Percentiles rank a stretch among this genome's conserved stretches.
Conservation (phyloP, 192 early-diverging fungal genomes). For the Phycomyces nitens region DNA sequence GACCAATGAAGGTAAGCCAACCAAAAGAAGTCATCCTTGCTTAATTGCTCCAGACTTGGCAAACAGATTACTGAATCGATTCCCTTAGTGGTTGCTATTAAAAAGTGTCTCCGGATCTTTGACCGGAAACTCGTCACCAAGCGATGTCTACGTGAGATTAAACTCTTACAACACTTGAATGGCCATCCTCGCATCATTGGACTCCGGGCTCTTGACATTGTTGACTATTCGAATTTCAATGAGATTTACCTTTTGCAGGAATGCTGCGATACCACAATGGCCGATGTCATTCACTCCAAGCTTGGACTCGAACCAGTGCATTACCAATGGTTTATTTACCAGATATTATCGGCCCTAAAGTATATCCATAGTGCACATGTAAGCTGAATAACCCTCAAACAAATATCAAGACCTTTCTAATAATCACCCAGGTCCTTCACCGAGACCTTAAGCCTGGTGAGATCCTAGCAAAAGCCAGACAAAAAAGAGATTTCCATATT, state of each 20-base stretch:
- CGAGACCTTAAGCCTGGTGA: constrained; percentile 85
- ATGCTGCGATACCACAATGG: constrained; percentile 70
- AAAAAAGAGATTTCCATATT: no score
- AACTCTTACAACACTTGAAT: constrained; percentile 87
- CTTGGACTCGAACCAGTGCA: constrained; percentile 29
- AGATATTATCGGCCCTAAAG: constrained; percentile 61
- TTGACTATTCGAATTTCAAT: constrained; percentile 47
- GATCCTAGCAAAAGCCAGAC: background rate
- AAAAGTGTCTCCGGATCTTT: constrained; percentile 81
- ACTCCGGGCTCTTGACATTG: constrained; percentile 68
- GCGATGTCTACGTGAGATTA: constrained; percentile 87
- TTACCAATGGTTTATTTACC: constrained; percentile 69
- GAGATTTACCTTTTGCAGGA: constrained; percentile 57
- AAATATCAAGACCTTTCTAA: background rate
- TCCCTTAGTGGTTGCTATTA: constrained; percentile 85
- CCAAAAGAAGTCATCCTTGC: no score
- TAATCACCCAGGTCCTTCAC: constrained; percentile 63
- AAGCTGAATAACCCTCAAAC: background rate
- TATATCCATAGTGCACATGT: constrained; percentile 72
- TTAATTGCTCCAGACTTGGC: no score
- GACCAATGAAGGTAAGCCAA: constrained; percentile 26
- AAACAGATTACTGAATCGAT: background rate
- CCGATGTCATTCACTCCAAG: constrained; percentile 67
- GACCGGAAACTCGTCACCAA: constrained; percentile 86
- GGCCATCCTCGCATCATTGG: constrained; percentile 60